Conservation (phyloP, 805 yeast genomes). For the Yamadazyma kitorensis region DNA sequence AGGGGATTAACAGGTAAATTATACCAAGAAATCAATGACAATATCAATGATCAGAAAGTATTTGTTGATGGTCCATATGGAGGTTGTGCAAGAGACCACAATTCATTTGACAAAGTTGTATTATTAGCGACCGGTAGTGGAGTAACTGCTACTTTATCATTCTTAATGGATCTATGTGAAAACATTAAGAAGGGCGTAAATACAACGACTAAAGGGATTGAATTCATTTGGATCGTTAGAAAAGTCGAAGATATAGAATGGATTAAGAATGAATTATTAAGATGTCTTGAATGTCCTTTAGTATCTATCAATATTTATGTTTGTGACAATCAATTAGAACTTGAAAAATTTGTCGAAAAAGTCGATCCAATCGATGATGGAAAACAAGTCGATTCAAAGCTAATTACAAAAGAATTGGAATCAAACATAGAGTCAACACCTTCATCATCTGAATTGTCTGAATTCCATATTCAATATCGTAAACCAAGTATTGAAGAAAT, state of each 20-base stretch:
- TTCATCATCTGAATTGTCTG: too few species aligned
- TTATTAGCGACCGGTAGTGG: constrained; percentile 52
- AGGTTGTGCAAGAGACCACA: constrained; percentile 44
- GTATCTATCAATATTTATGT: constrained; percentile 25
- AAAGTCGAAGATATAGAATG: constrained; percentile 32
- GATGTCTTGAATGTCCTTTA: constrained; percentile 21
- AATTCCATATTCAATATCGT: constrained; percentile 2
- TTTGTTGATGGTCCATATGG: constrained; percentile 60
- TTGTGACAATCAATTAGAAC: constrained; percentile 6
- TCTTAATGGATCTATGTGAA: constrained; percentile 25
- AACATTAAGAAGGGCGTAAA: constrained; percentile 12
- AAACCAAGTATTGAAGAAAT: constrained; percentile 21
- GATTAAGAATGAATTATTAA: constrained; percentile 35
- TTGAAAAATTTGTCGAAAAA: too few species aligned
- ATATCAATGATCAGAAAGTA: constrained; percentile 27
- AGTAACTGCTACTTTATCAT: constrained; percentile 49
- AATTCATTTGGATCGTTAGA: constrained; percentile 46
- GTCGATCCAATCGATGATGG: neutral
- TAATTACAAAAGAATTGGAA: neutral
- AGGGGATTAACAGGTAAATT: constrained; percentile 45
- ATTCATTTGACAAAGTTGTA: constrained; percentile 42
- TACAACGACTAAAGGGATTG: constrained; percentile 23
- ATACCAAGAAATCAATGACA: constrained; percentile 27
- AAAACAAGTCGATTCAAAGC: neutral
- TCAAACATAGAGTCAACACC: too few species aligned